Conservation (phyloP, 305 asterid species). For the Coffea humblotiana region DNA sequence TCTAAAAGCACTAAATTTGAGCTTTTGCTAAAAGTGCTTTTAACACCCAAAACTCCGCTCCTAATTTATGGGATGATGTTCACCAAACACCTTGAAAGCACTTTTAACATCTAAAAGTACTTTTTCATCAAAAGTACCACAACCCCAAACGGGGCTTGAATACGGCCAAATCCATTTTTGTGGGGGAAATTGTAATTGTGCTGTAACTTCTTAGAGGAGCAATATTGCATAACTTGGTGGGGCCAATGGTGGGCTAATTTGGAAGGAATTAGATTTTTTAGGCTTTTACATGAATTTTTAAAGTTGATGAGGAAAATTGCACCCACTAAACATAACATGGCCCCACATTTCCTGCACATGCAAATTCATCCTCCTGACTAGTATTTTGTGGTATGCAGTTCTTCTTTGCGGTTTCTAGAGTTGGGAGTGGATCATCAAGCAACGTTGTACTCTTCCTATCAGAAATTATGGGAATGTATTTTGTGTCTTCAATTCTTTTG, state of each 20-base stretch:
- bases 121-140: no score
- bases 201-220: not conserved
- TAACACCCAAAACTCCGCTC: no score
- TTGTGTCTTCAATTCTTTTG: slow-evolving; percentile 85
- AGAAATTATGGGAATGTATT: slow-evolving; percentile 99
- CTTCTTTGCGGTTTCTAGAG: slow-evolving; percentile 98
- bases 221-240: not conserved
- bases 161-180: not conserved
- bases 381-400: slow-evolving; percentile 44
- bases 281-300: not conserved
- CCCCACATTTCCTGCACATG: not conserved
- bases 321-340: not conserved
- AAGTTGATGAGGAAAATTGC: not conserved
- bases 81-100: no score
- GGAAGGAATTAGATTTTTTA: no score
- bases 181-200: not conserved
- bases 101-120: no score
- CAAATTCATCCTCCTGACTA: not conserved
- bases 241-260: no score
- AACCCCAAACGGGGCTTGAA: not conserved
- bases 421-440: slow-evolving; percentile 99
- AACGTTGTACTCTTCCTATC: slow-evolving; percentile 96
- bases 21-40: no score
- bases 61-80: no score
- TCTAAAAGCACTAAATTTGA: no score